A percentile compares a stretch with the other conserved stretches of the same genome.
These are phyloP conservation scores for Ettlia oleoabundans DNA, from an alignment of 139 green algal genomes.

Conservation along the genomic window DNA sequence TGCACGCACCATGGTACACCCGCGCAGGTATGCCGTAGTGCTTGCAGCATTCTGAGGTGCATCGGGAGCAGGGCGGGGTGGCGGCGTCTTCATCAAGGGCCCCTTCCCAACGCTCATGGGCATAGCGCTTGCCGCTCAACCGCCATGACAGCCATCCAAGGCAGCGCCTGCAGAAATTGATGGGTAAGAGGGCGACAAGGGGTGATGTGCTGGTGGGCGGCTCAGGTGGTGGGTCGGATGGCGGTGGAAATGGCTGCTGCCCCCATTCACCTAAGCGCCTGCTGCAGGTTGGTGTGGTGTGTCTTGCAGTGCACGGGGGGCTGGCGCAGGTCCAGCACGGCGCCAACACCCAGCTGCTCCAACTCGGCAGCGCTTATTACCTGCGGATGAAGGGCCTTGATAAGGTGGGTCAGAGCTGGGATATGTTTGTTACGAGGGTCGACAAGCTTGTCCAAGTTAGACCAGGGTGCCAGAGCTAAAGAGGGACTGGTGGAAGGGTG, in stretches of 20 bases:
- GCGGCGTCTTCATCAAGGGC: neutral
- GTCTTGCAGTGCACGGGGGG: constrained; percentile 27
- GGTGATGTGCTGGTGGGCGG: too few species aligned
- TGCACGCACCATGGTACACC: constrained; percentile 45
- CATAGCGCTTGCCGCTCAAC: too few species aligned
- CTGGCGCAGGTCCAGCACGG: constrained; percentile 29
- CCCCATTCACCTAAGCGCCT: neutral
- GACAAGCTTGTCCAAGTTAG: neutral
- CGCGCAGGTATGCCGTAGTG: constrained; percentile 30
- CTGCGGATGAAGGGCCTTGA: neutral
- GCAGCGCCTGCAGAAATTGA: too few species aligned
- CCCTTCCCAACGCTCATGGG: neutral
- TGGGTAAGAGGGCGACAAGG: too few species aligned
- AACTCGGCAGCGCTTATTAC: constrained; percentile 6
- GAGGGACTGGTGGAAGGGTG: too few species aligned
- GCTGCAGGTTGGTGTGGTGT: neutral
- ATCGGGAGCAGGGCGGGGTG: constrained; percentile 24
- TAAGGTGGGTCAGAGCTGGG: too few species aligned
- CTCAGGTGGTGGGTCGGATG: too few species aligned
- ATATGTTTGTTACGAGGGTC: neutral
- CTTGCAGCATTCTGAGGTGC: constrained; percentile 9
- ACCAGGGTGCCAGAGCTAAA: too few species aligned
- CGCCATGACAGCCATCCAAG: too few species aligned
- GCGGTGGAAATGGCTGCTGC: neutral
- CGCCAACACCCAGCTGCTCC: neutral